phyloP scores from a whole-genome alignment of 306 rosid species.

The Vigna trinervia region DNA sequence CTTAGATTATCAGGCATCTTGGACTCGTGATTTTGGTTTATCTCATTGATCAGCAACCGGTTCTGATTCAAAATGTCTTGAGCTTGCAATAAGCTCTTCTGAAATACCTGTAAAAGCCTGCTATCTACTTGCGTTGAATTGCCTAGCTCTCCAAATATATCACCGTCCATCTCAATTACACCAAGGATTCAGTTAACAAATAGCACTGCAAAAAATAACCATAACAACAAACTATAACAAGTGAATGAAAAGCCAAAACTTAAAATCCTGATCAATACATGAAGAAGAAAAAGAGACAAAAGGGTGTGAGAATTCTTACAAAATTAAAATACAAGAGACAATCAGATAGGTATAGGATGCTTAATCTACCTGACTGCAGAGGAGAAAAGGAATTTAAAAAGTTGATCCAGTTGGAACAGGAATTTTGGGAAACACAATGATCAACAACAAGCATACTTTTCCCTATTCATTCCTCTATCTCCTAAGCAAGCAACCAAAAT shows the following conservation, averaged over 20 bases:
- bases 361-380: constrained; percentile 44
- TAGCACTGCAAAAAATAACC: constrained; percentile 51
- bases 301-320: constrained; percentile 23
- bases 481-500: constrained; percentile 58
- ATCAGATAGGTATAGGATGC: constrained; percentile 25
- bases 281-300: constrained; percentile 27
- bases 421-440: constrained; percentile 43
- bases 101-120: constrained; percentile 73
- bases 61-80: constrained; percentile 93
- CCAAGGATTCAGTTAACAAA: constrained; percentile 46
- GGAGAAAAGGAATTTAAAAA: constrained; percentile 41
- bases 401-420: constrained; percentile 34
- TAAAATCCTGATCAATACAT: constrained; percentile 17
- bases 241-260: constrained; percentile 27
- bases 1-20: constrained; percentile 77
- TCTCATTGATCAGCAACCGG: constrained; percentile 82
- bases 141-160: constrained; percentile 67
- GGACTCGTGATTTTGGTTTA: constrained; percentile 88
- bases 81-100: constrained; percentile 85
- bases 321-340: constrained; percentile 29
- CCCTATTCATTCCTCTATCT: constrained; percentile 48
- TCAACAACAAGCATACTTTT: constrained; percentile 32
- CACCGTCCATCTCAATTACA: constrained; percentile 70
- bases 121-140: constrained; percentile 70
- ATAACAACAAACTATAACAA: constrained; percentile 31